These are phyloP conservation scores for Yamadazyma conglobata DNA, from an alignment of 1,139 yeast genomes.

Conservation along the genomic window DNA sequence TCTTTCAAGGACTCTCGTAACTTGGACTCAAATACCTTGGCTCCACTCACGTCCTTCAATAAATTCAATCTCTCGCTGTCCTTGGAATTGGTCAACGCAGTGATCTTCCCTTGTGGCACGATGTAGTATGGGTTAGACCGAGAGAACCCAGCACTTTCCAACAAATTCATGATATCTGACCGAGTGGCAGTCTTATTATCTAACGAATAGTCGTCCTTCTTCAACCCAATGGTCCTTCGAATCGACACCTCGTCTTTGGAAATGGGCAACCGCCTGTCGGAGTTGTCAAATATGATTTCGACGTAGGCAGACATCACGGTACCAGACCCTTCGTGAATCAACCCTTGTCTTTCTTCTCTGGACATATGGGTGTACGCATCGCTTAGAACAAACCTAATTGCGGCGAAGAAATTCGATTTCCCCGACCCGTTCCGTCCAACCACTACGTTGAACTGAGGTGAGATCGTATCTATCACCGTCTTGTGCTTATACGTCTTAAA, in stretches of 20 bases:
- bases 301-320: slow-evolving; percentile 93
- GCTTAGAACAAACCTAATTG: slow-evolving; percentile 86
- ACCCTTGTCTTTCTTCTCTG: slow-evolving; percentile 84
- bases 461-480: slow-evolving; percentile 70
- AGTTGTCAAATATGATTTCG: slow-evolving; percentile 81
- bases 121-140: slow-evolving; percentile 90
- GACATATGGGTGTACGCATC: slow-evolving; percentile 87
- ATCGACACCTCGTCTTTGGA: slow-evolving; percentile 66
- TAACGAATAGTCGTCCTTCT: slow-evolving; percentile 84
- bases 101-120: slow-evolving; percentile 94
- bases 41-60: slow-evolving; percentile 93
- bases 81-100: slow-evolving; percentile 82
- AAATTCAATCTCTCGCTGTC: slow-evolving; percentile 76
- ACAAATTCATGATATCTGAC: slow-evolving; percentile 74
- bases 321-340: slow-evolving; percentile 88
- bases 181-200: slow-evolving; percentile 78
- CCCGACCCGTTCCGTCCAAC: slow-evolving; percentile 98
- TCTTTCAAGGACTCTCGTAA: slow-evolving; percentile 76
- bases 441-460: slow-evolving; percentile 84
- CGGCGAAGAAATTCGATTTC: slow-evolving; percentile 93
- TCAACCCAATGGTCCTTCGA: slow-evolving; percentile 86
- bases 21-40: slow-evolving; percentile 82
- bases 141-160: slow-evolving; percentile 93
- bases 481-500: slow-evolving; percentile 91
- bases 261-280: slow-evolving; percentile 71